A percentile compares a stretch with the other conserved stretches of the same genome.
Conservation (phyloP, 192 early-diverging fungal genomes). For the Entomortierella chlamydospora region DNA sequence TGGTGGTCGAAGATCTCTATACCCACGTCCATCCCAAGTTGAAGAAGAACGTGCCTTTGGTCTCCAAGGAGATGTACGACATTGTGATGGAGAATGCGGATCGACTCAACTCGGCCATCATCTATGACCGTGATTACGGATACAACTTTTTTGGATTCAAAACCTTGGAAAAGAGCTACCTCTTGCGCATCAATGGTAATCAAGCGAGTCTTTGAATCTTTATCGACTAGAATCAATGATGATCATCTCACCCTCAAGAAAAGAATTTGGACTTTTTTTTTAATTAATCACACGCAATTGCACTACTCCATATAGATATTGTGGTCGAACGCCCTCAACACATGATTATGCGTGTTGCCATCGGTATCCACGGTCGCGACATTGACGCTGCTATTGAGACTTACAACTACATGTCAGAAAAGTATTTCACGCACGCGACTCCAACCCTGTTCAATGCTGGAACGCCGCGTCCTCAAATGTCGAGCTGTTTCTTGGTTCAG, state of each 20-base stretch:
- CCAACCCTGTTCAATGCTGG: constrained; percentile 98
- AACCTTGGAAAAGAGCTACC: constrained; percentile 94
- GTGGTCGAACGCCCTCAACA: constrained; percentile 96
- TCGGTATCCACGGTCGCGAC: constrained; percentile 96
- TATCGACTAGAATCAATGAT: no score
- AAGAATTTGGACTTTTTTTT: no score
- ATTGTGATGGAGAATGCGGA: constrained; percentile 77
- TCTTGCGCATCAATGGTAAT: constrained; percentile 83
- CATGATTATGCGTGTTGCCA: constrained; percentile 96
- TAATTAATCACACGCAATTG: no score
- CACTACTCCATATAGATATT: constrained; percentile 35
- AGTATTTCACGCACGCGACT: constrained; percentile 96
- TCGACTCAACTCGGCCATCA: constrained; percentile 85
- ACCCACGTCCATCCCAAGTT: constrained; percentile 88
- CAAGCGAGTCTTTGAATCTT: no score
- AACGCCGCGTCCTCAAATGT: constrained; percentile 95
- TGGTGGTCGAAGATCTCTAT: constrained; percentile 86
- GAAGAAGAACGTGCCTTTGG: constrained; percentile 84
- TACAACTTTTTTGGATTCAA: constrained; percentile 99
- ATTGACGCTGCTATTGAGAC: constrained; percentile 90
- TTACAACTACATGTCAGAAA: constrained; percentile 91
- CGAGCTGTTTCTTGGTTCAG: constrained; percentile 92
- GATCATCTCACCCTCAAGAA: no score
- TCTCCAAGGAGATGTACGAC: constrained; percentile 80
- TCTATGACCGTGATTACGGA: constrained; percentile 94